Base-by-base conservation (phyloP, 495 filamentous ascomycete species). In the Hyaloscypha hepaticicola region DNA sequence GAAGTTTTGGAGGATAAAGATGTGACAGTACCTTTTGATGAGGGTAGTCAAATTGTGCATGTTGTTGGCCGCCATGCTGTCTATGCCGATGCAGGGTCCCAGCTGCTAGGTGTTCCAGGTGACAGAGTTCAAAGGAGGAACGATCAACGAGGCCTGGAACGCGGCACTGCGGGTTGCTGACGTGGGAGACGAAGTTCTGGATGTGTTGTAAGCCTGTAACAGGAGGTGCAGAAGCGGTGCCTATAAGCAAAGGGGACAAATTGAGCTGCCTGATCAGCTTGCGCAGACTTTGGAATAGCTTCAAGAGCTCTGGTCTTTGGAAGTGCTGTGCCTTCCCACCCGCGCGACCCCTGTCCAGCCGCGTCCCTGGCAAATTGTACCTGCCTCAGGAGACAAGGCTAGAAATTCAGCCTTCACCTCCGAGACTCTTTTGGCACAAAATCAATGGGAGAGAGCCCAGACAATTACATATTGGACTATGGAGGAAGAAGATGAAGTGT, bases 21-120 rank as follows among this genome's bases (percentile, higher is more conserved):
- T 26, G 38, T 58, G 55, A 21, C 63, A 85, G 70, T 84, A 98
- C 95, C 95, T 87, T 85, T 99, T 99, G 82, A 99, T 97, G 69
- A 99, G 84, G 60, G 95, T 98, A 50, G 92, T 95, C 65, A 99
- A 79, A 74, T 97, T 97, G 81, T 98, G 88, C 90, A 98, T 96
- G 72, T 92, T 89, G 61, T 79, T 82, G 31, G 81, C 75, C 57
- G 83, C 77, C 77, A 85, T 83, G 41, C 48, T 52, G 34, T 4
- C 51, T 57, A 16, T 45, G 12, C 31, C 38, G 14, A 45, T 45
- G 65, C 66, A 68, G 66, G 65, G 66, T 34, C 26, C 49, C 34
- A 22, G 60, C 51, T 58, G 38, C 58, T 33, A 55, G 57, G 24
- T 57, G 58, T 69, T 62, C 62, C 53, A 65, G 45, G 58, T 41